Evolutionary conservation across 371 early-diverging fungal species (phyloP), one percentile per base, ranked within the genome.

Genomic region (Saksenaea oblongispora): DNA sequence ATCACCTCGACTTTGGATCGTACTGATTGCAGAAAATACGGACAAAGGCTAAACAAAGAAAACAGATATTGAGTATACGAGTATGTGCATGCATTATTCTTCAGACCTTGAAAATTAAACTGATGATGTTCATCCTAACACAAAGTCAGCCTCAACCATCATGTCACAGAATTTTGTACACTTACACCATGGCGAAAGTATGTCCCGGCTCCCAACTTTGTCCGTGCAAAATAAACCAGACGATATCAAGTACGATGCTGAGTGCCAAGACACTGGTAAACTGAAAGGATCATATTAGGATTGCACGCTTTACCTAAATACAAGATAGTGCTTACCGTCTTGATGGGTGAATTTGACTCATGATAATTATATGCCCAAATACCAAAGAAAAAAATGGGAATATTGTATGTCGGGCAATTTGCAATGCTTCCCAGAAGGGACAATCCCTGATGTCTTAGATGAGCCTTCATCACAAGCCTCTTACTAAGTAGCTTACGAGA

Each of bases 361-460:
- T 74, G 78, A 62, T 74, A 71, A 31, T 82, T 75, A 42, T 72
- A 79, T 10, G 83, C 80, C 83, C 83, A 82, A 54, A 73, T 76
- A 15, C 80, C 83, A 54, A 82, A 82, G 51, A 82, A 78, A 58
- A 76, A 82, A 42, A 82, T 76, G 22, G 83, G 80, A 28, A 79
- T 67, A 54, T 82, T 82, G 59, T 82, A 82, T 11, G 70, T 70
- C 0, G 83, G 83, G 61, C 73, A 72, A 34, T 70, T 54, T 24
- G 83, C 72, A 59, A 82, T 44, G 26, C 73, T 67, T 36, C 83
- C 80, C 54, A 79, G 62, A 18, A 82, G 74, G 4, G 80, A 70
- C 34, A 82, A 62, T 0, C 73, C 71, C 83, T 82, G 58, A 47
- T 8, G 11, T 14, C 2, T 5, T 36, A 7, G 11, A 22, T 41